Evolutionary conservation across 345 rosid species (phyloP), one percentile per base, ranked within the genome.

Genomic region (Salix udensis): DNA sequence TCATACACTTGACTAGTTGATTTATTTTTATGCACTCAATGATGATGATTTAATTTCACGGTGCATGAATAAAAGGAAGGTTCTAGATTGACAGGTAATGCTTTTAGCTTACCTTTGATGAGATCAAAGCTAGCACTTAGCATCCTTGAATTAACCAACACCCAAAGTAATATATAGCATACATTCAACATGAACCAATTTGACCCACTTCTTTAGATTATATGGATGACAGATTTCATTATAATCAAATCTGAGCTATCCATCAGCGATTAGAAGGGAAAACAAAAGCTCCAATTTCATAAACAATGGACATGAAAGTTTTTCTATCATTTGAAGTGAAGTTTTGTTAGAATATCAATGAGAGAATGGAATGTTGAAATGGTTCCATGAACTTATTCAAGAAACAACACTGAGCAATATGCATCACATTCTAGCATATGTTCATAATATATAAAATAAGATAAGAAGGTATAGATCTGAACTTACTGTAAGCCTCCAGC

Each of bases 401-500:
- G 24, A 66, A 66, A 36, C 44, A 66, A 30, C n/a, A 66, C 11
- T 21, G 36, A 9, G 26, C 40, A 7, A 30, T 36, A 66, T 19
- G 16, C 44, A 34, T 6, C 12, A 64, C 8, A 12, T 18, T 46
- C 52, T 46, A 12, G 52, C 6, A 16, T 14, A 46, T 46, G 52
- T n/a, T 58, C 28, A 21, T 65, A 46, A 44, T 19, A 2, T 58
- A 34, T 46, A 15, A 53, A n/a, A 68, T 31, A 75, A 18, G 13
- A 34, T 2, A 24, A 31, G 15, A 48, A 48, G 73, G 34, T 31
- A 80, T 16, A 80, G 23, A 76, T 74, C 18, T 67, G 62, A 78
- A 84, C 97, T 85, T 84, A 96, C 99, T 91, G 83, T 92, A 89
- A 76, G 99, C 98, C 87, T 93, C 99, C 82, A 96, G 84, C 84